A percentile compares a stretch with the other conserved stretches of the same genome.
phyloP scores from a whole-genome alignment of 1,284 basidiomycete species.

The Golubevia sp. region DNA sequence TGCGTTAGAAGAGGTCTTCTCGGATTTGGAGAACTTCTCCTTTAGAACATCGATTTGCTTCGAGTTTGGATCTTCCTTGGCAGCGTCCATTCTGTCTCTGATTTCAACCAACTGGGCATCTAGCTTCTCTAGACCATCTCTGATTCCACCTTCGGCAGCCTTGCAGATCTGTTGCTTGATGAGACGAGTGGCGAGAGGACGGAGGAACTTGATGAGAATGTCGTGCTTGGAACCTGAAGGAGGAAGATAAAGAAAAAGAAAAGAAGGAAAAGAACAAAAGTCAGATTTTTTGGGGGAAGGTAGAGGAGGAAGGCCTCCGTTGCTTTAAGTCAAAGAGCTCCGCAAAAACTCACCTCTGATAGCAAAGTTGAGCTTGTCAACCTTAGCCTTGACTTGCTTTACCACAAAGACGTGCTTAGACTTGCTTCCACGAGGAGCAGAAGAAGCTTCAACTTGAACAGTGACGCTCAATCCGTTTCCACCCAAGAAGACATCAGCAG shows the following conservation, averaged over 20 bases:
- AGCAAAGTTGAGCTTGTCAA: constrained; percentile 55
- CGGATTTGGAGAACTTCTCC: constrained; percentile 24
- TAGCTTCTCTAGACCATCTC: constrained; percentile 43
- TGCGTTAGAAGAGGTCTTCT: constrained; percentile 13
- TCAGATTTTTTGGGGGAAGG: no score
- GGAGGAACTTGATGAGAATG: constrained; percentile 45
- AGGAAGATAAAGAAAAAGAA: no score
- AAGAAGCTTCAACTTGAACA: constrained; percentile 41
- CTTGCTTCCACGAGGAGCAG: constrained; percentile 23
- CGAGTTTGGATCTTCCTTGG: background rate
- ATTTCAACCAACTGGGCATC: constrained; percentile 46
- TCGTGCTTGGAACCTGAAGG: constrained; percentile 36
- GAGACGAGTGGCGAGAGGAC: constrained; percentile 40
- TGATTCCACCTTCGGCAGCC: constrained; percentile 46
- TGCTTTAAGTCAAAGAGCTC: no score
- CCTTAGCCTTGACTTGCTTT: constrained; percentile 45
- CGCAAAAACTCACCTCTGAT: constrained; percentile 30
- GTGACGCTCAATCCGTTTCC: constrained; percentile 72
- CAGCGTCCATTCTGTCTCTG: constrained; percentile 34
- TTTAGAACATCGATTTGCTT: constrained; percentile 27
- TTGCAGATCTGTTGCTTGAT: constrained; percentile 55
- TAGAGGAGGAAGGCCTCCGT: no score
- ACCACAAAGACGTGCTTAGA: constrained; percentile 42
- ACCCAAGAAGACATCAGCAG: constrained; percentile 86
- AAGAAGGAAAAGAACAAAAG: no score